Evolutionary conservation across 2,329 filamentous ascomycete genomes (phyloP).

Genomic region (Pseudohalonectria lignicola): DNA sequence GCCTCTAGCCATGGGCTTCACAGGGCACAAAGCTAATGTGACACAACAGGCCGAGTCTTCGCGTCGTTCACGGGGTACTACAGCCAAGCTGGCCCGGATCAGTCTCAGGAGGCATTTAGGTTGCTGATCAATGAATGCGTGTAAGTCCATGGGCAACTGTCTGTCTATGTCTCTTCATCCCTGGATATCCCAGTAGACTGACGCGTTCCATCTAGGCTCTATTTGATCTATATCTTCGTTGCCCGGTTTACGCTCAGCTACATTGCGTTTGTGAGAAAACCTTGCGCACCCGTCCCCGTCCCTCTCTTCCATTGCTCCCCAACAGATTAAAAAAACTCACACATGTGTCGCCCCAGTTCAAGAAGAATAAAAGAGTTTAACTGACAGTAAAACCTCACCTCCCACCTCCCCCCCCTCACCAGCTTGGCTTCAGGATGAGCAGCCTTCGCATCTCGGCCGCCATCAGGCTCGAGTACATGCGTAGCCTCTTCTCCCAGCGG

Average conservation of each 20-base stretch:
- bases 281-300: too few relatives aligned
- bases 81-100: constrained; percentile 9
- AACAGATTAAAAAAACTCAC: too few relatives aligned
- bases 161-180: neutral
- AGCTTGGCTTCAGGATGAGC: constrained; percentile 45
- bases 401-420: too few relatives aligned
- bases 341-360: too few relatives aligned
- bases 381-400: too few relatives aligned
- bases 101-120: constrained; percentile 15
- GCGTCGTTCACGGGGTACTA: constrained; percentile 19
- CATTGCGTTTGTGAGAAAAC: constrained; percentile 16
- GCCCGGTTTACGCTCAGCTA: constrained; percentile 54
- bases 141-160: constrained; percentile 10
- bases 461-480: constrained; percentile 52
- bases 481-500: constrained; percentile 50
- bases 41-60: constrained; percentile 18
- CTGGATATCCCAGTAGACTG: neutral
- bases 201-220: constrained; percentile 32
- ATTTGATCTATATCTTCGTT: constrained; percentile 60
- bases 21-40: too few relatives aligned
- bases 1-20: too few relatives aligned
- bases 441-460: constrained; percentile 49
- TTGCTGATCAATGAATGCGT: constrained; percentile 16
- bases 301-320: too few relatives aligned
- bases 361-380: too few relatives aligned